phyloP scores from a whole-genome alignment of 1,284 basidiomycete species.

The Crepidotus sp. region DNA sequence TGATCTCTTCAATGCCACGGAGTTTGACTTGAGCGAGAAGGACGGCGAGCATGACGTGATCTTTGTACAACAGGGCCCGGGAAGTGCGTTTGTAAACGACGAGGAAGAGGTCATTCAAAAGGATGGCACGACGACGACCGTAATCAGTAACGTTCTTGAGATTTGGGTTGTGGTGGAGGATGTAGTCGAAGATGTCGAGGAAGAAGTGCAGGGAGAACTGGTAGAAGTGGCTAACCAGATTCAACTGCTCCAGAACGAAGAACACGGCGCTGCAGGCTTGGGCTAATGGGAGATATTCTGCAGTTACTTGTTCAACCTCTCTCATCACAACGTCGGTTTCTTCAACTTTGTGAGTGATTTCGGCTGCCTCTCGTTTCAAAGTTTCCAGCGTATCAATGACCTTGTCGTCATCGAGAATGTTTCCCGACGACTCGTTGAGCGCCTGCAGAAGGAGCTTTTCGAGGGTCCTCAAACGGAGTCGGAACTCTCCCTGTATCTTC shows the following conservation, averaged over 20 bases:
- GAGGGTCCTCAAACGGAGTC: slow-evolving; percentile 83
- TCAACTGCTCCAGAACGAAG: slow-evolving; percentile 94
- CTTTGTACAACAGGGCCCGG: slow-evolving; percentile 83
- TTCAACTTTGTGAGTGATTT: slow-evolving; percentile 94
- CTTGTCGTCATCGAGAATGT: slow-evolving; percentile 98
- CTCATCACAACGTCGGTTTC: slow-evolving; percentile 95
- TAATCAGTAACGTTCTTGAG: slow-evolving; percentile 74
- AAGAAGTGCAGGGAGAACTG: slow-evolving; percentile 98
- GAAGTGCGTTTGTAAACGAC: slow-evolving; percentile 87
- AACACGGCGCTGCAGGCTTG: slow-evolving; percentile 96
- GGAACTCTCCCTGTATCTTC: slow-evolving; percentile 98
- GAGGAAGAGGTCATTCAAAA: slow-evolving; percentile 90
- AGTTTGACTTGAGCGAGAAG: slow-evolving; percentile 88
- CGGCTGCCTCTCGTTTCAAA: slow-evolving; percentile 93
- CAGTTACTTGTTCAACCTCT: slow-evolving; percentile 93
- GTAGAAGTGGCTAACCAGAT: slow-evolving; percentile 95
- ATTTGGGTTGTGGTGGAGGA: slow-evolving; percentile 88
- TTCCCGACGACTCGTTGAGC: slow-evolving; percentile 93
- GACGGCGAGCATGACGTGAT: slow-evolving; percentile 88
- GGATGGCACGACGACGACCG: slow-evolving; percentile 65
- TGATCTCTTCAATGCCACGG: slow-evolving; percentile 68
- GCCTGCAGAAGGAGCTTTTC: slow-evolving; percentile 93
- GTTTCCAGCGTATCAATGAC: slow-evolving; percentile 97
- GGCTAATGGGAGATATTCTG: slow-evolving; percentile 90
- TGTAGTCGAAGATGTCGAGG: slow-evolving; percentile 96